Evolutionary conservation across 2,329 filamentous ascomycete species (phyloP), one percentile per base, ranked within the genome.

Genomic region (Daldinia sp.): DNA sequence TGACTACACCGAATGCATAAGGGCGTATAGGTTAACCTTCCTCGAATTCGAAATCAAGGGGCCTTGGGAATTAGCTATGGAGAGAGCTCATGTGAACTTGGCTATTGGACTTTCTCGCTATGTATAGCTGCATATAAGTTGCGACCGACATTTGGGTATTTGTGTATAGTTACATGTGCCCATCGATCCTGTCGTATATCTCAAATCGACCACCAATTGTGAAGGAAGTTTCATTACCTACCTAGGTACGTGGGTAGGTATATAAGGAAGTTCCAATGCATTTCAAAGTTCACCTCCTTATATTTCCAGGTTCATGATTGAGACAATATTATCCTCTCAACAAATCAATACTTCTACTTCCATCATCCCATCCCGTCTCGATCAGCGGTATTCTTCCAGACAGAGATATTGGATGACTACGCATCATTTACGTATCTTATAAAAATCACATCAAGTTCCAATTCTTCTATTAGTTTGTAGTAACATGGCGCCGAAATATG

Each of bases 101-200:
- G 35, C 35, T 37, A 37, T 13, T 37, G 10, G 35, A 13, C 12
- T 15, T 4, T 39, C 12, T 39, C 35, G 12, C 1, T 39, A 15
- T 39, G 10, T 39, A 39, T 15, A 39, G 13, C 35, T 39, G 10
- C 12, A 50, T 50, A 28, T 50, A 50, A 28, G 26, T 28, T 13
- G 4, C 44, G 7, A 50, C 44, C 20, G 15, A 18, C 10, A 7
- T 12, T 9, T 50, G 23, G 18, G 6, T 10, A 26, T 6, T 13
- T 9, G 15, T 28, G 28, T 20, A 20, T 6, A 35, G 33, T 35
- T 35, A 35, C 33, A 26, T 26, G 18, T 18, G 20, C 18, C 30
- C 51, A 37, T 37, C 51, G 51, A 54, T 39, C 51, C 33, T 54
- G 48, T 35, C n/a, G 9, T 10, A 53, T 13, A 48, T 26, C 18